These are phyloP conservation scores for Besnoitia besnoiti DNA, from an alignment of 169 alveolate species.

Conservation along the genomic window DNA sequence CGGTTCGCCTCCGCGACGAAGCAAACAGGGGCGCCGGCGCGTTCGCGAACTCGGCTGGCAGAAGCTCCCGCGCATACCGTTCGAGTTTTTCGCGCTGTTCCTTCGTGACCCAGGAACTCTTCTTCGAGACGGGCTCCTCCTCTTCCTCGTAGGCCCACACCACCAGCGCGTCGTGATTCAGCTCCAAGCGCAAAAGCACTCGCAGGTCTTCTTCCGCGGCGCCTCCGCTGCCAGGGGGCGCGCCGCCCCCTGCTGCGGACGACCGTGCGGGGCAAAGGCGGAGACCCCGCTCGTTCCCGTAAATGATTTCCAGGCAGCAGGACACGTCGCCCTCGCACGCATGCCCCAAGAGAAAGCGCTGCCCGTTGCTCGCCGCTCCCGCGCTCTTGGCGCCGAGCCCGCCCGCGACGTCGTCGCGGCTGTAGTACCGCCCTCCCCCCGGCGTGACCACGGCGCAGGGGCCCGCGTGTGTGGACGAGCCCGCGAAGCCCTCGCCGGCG, in stretches of 20 bases:
- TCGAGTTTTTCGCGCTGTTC: not conserved
- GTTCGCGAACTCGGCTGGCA: too few relatives aligned
- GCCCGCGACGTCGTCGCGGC: not conserved
- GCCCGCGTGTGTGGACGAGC: not conserved
- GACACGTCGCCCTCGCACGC: not conserved
- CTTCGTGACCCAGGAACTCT: too few relatives aligned
- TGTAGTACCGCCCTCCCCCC: constrained; percentile 4
- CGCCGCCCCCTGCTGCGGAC: too few relatives aligned
- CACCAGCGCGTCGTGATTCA: not conserved
- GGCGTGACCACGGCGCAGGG: not conserved
- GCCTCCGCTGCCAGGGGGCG: not conserved
- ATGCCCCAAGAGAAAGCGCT: not conserved
- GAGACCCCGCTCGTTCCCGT: not conserved
- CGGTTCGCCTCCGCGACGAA: too few relatives aligned
- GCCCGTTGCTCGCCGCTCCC: not conserved
- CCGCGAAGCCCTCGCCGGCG: not conserved
- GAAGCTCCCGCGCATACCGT: not conserved
- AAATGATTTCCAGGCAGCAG: not conserved
- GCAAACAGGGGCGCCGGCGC: too few relatives aligned
- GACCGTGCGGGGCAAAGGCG: not conserved
- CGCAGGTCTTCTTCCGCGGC: not conserved
- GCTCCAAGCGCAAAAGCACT: not conserved
- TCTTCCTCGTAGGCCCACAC: not conserved
- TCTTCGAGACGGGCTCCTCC: too few relatives aligned
- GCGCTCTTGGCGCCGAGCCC: not conserved